Evolutionary conservation across 306 rosid genomes (phyloP), one percentile per base, ranked within the genome.

Genomic region (Ceratonia siliqua): DNA sequence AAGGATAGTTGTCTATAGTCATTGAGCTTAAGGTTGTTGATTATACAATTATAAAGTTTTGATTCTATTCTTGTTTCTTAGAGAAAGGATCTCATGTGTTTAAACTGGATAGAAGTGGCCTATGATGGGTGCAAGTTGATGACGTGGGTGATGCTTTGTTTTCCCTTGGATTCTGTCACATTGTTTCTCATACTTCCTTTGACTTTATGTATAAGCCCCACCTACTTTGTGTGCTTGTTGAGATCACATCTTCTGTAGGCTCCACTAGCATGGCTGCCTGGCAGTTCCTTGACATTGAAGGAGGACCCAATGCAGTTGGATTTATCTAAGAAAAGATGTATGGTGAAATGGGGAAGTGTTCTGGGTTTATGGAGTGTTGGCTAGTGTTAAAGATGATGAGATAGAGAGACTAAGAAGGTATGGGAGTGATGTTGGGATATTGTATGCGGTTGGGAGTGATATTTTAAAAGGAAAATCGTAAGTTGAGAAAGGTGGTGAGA

Each of bases 211-310:
- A 95, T 1, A 97, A 86, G 80, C 46, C 83, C 21, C 67, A 69
- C 68, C 76, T 94, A 10, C 90, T 94, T n/a, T 90, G 85, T 21
- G 98, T 94, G 77, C 86, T 94, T 27, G 65, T 91, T 0, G 97
- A 91, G 91, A 91, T 94, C 10, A 96, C 98, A 8, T 88, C 83
- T 3, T 82, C 93, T 15, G 98, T 91, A 3, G 98, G 97, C 46
- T 94, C 97, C 72, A 87, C 91, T 0, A 96, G 98, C 54, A 94
- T 94, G 98, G 98, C 98, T 0, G 98, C 98, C 0, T 97, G 97
- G 75, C 97, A 94, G 80, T 90, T 91, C 81, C 85, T 90, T 6
- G 98, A 94, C 81, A 95, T 91, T 5, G 89, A 89, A 72, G 97
- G 96, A 1, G 88, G 86, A 1, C 85, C 96, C 2, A 81, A 85